These are phyloP conservation scores for Penicillium waksmanii DNA, from an alignment of 495 filamentous ascomycete genomes.

Conservation along the genomic window DNA sequence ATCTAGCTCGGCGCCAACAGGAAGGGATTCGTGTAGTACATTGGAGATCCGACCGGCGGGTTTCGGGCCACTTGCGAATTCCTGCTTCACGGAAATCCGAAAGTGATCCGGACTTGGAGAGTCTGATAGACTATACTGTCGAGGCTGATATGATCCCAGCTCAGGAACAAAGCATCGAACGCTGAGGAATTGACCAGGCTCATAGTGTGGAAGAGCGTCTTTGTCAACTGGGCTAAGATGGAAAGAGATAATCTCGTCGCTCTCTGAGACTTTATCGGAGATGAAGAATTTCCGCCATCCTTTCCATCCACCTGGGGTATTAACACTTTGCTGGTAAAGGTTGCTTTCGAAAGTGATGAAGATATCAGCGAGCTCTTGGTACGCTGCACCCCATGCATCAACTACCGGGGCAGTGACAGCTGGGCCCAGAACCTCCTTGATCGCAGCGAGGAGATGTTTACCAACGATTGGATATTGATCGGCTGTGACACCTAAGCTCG, in stretches of 20 bases:
- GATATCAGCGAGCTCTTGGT: slow-evolving; percentile 63
- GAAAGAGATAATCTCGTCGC: slow-evolving; percentile 63
- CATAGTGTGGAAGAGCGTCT: slow-evolving; percentile 52
- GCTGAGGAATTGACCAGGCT: slow-evolving; percentile 66
- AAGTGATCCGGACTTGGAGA: slow-evolving; percentile 54
- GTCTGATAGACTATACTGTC: slow-evolving; percentile 68
- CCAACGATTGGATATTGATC: slow-evolving; percentile 67
- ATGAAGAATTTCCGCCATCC: slow-evolving; percentile 65
- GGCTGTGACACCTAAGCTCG: slow-evolving; percentile 61
- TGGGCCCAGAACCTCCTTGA: slow-evolving; percentile 61
- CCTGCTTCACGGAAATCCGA: slow-evolving; percentile 66
- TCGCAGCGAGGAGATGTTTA: slow-evolving; percentile 60
- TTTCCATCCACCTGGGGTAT: slow-evolving; percentile 47
- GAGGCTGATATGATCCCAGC: slow-evolving; percentile 56
- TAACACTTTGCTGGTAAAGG: slow-evolving; percentile 50
- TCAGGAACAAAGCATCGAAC: slow-evolving; percentile 57
- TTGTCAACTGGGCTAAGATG: slow-evolving; percentile 62
- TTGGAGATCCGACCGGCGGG: slow-evolving; percentile 61
- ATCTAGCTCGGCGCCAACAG: slow-evolving; percentile 54
- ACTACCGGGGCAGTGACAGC: slow-evolving; percentile 60
- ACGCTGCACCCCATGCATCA: slow-evolving; percentile 66
- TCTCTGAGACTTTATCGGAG: slow-evolving; percentile 58
- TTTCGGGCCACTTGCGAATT: slow-evolving; percentile 36
- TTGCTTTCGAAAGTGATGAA: slow-evolving; percentile 63
- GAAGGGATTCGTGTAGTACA: slow-evolving; percentile 57